These are phyloP conservation scores for Knufia fluminis DNA, from an alignment of 2,329 filamentous ascomycete species.

Conservation along the genomic window DNA sequence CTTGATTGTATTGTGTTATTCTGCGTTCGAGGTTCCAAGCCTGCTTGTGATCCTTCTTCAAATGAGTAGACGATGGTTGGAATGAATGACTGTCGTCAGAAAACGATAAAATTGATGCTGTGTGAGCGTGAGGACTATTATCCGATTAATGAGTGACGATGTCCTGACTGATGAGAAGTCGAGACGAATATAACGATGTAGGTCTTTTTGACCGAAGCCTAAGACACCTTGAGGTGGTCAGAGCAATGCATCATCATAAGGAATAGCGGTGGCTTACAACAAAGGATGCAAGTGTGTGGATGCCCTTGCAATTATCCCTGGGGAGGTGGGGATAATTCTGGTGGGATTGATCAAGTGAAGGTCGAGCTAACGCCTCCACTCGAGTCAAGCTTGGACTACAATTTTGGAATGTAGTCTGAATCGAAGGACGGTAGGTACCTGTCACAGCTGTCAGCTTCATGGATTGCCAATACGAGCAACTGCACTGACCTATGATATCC, in stretches of 20 bases:
- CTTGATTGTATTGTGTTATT: slow-evolving; percentile 21
- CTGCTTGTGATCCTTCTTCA: slow-evolving; percentile 5
- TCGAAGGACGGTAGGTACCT: slow-evolving; percentile 14
- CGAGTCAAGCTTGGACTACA: slow-evolving; percentile 25
- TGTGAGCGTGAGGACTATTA: slow-evolving; percentile 13
- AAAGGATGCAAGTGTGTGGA: slow-evolving; percentile 12
- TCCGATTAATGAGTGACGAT: slow-evolving; percentile 19
- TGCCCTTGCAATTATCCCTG: slow-evolving; percentile 16
- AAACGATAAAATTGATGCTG: slow-evolving; percentile 8
- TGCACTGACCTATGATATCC: slow-evolving; percentile 14
- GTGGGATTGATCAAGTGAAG: slow-evolving; percentile 29
- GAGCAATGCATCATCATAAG: slow-evolving; percentile 4
- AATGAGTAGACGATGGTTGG: slow-evolving; percentile 15
- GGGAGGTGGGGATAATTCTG: slow-evolving; percentile 14
- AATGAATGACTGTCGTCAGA: slow-evolving; percentile 22
- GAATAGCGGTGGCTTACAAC: slow-evolving; percentile 4
- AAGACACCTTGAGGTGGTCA: slow-evolving; percentile 3
- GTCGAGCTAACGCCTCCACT: slow-evolving; percentile 41
- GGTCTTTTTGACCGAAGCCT: neutral
- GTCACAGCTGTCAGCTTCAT: slow-evolving; percentile 11
- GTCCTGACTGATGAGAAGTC: slow-evolving; percentile 11
- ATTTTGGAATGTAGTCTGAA: slow-evolving; percentile 30
- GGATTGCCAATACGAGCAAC: slow-evolving; percentile 5
- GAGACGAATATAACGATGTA: neutral
- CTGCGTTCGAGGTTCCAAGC: slow-evolving; percentile 1